Base-by-base conservation (phyloP, 2,329 filamentous ascomycete species). In the Botryosphaeria dothidea region DNA sequence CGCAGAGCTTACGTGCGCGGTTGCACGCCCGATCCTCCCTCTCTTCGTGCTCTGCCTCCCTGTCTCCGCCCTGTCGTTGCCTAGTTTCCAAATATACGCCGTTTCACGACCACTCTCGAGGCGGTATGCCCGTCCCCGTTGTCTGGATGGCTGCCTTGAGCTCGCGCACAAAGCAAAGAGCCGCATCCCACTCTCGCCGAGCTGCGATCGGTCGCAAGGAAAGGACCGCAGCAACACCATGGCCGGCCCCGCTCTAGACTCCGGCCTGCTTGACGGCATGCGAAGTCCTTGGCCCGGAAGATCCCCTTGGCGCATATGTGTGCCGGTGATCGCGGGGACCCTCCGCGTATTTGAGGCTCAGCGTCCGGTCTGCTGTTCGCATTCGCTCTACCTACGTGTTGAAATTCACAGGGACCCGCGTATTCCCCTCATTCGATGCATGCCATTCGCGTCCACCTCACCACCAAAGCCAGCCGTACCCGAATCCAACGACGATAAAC, bases 161-260 rank as follows among this genome's bases (percentile, higher is more conserved):
- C 21, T 19, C 13, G 21, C n/a, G 3, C 49, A 27, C 7, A 17
- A 15, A 9, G 31, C 19, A 19, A 17, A 56, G 49, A 54, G 49
- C 49, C 29, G 31, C 29, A 56, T 6, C 31, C 31, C 31, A 19
- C 11, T 29, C n/a, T 54, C 29, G 49, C n/a, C 49, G 31, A 27
- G n/a, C 49, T 23, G 46, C 23, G 4, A 23, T 29, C 46, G 46
- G 11, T 23, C n/a, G 49, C 49, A 21, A 27, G 19, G 25, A 17
- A n/a, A 25, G 17, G 17, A 17, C 25, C 19, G 23, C 54, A 31
- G 23, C 54, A 29, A 29, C 36, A 43, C 25, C 38, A 29, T 13
- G 17, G 34, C 54, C 54, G 38, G 54, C 54, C 36, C 54, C 54
- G 54, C 54, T 29, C 54, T 36, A 58, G 23, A 29, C 36, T 58